Evolutionary conservation across 2,329 filamentous ascomycete genomes (phyloP).

Genomic region (Ceratocystis destructans): DNA sequence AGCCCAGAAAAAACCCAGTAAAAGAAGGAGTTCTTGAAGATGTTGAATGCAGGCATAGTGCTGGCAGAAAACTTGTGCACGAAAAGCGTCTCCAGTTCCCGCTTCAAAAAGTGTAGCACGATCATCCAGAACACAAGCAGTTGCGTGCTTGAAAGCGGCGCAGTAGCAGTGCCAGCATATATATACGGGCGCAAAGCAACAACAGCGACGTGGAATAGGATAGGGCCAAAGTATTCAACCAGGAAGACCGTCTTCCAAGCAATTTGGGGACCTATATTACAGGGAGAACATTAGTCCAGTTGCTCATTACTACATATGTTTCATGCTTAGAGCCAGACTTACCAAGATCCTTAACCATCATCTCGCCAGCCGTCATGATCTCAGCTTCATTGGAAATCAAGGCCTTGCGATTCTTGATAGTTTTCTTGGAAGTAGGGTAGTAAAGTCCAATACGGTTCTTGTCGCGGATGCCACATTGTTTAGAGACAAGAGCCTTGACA

Average conservation of each 20-base stretch:
- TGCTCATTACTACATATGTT: not conserved
- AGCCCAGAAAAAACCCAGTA: conserved; percentile 82
- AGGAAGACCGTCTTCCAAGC: conserved; percentile 89
- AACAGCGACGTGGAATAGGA: conserved; percentile 69
- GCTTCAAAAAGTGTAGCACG: conserved; percentile 78
- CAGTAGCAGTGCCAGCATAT: conserved; percentile 33
- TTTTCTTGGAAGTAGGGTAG: conserved; percentile 47
- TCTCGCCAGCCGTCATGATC: conserved; percentile 37
- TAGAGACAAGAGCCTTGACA: conserved; percentile 43
- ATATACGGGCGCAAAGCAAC: conserved; percentile 57
- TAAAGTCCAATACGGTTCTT: conserved; percentile 50
- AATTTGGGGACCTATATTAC: conserved; percentile 60
- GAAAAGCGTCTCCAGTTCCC: conserved; percentile 86
- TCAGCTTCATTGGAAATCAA: conserved; percentile 35
- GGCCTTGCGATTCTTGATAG: conserved; percentile 47
- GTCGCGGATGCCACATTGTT: conserved; percentile 38
- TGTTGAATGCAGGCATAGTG: conserved; percentile 83
- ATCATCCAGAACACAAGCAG: conserved; percentile 61
- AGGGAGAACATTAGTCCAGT: conserved; percentile 11
- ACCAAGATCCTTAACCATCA: conserved; percentile 93
- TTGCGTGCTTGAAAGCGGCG: conserved; percentile 52
- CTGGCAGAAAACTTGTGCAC: conserved; percentile 88
- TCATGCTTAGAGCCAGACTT: conserved; percentile 24
- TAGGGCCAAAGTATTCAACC: conserved; percentile 85
- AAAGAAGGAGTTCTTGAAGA: conserved; percentile 89